Percentiles rank a stretch among this genome's conserved stretches.
Conservation (phyloP, 2,329 filamentous ascomycete species). For the Ophiocordyceps camponoti-saundersi region DNA sequence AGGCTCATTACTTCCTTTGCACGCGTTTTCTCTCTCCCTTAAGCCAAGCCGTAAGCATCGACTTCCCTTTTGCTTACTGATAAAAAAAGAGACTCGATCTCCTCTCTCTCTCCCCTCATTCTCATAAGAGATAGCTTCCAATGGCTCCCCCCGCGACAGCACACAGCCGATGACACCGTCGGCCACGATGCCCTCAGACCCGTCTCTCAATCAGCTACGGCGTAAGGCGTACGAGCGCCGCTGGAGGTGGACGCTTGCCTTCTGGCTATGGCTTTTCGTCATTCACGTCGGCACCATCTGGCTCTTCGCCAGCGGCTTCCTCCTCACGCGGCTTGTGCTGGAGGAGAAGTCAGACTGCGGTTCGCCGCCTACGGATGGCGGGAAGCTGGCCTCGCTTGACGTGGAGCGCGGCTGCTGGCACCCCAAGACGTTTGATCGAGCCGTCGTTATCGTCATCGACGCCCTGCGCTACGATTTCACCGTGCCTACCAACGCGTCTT, state of each 20-base stretch:
- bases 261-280: conserved; percentile 53
- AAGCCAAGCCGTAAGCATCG: too few species aligned
- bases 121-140: conserved; percentile 6
- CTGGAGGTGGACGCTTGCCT: conserved; percentile 42
- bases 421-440: conserved; percentile 81
- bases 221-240: conserved; percentile 32
- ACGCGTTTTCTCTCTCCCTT: too few species aligned
- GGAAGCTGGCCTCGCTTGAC: conserved; percentile 18
- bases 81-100: not conserved
- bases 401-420: conserved; percentile 76
- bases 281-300: conserved; percentile 71
- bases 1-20: too few species aligned
- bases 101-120: not conserved
- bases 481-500: conserved; percentile 42
- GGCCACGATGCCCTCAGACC: conserved; percentile 7
- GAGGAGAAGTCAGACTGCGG: conserved; percentile 59
- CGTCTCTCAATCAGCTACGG: conserved; percentile 27
- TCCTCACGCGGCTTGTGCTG: conserved; percentile 70
- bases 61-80: not conserved
- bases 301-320: conserved; percentile 88
- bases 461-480: conserved; percentile 95
- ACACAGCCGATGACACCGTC: conserved; percentile 8
- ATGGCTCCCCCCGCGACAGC: conserved; percentile 9
- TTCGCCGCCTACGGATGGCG: conserved; percentile 44
- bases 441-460: conserved; percentile 80